Percentiles rank a stretch among this genome's conserved stretches.
phyloP scores from a whole-genome alignment of 2,329 filamentous ascomycete genomes.

The Leptographium wingfieldii region DNA sequence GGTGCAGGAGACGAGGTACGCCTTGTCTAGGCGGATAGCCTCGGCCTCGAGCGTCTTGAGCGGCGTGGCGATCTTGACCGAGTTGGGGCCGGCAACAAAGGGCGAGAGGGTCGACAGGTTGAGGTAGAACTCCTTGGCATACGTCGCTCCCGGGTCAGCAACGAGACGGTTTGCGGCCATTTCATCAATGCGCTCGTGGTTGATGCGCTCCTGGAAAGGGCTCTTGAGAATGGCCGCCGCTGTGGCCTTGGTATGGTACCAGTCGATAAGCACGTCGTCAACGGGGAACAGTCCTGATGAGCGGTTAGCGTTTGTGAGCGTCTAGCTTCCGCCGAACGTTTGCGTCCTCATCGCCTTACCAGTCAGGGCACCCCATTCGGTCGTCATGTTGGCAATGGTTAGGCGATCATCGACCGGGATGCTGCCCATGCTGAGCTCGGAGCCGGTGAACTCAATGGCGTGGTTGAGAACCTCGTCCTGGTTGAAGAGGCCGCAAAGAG shows the following conservation, averaged over 20 bases:
- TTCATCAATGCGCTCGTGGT: constrained; percentile 59
- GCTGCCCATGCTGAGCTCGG: constrained; percentile 58
- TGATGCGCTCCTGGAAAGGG: constrained; percentile 45
- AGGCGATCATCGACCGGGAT: constrained; percentile 57
- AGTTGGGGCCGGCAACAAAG: constrained; percentile 79
- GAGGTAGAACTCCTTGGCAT: constrained; percentile 73
- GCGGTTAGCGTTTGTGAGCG: too few relatives aligned
- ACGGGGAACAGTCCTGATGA: constrained; percentile 57
- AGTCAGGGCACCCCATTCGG: constrained; percentile 60
- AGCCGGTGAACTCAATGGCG: constrained; percentile 75
- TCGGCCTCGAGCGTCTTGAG: constrained; percentile 59
- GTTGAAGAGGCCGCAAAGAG: constrained; percentile 76
- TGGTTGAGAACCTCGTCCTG: constrained; percentile 85
- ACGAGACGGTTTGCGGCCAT: constrained; percentile 52
- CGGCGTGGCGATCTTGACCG: constrained; percentile 75
- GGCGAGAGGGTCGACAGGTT: constrained; percentile 75
- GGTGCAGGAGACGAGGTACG: constrained; percentile 83
- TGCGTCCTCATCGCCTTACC: constrained; percentile 19
- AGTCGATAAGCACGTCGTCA: constrained; percentile 56
- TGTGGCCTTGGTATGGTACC: constrained; percentile 69
- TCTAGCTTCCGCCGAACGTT: too few relatives aligned
- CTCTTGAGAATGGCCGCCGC: constrained; percentile 46
- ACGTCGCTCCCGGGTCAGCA: constrained; percentile 66
- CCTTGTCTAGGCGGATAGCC: constrained; percentile 68
- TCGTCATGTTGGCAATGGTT: constrained; percentile 64